Conservation (phyloP, 23 red algal genomes). For the Gracilaria vermiculophylla region DNA sequence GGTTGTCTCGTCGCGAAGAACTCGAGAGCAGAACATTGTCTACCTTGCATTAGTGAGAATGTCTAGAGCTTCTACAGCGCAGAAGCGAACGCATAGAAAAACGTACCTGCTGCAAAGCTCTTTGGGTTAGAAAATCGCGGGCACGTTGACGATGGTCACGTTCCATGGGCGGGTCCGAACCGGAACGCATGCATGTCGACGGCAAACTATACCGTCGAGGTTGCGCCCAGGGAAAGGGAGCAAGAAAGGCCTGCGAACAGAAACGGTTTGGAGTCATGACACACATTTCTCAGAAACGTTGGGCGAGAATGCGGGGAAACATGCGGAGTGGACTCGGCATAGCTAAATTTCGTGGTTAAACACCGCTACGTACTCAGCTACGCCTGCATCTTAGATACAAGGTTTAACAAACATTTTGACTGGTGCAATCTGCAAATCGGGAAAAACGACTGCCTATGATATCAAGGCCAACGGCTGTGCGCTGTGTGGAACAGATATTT, state of each 20-base stretch:
- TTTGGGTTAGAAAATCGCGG: conserved; percentile 56
- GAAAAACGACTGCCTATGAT: background rate
- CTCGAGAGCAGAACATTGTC: conserved; percentile 43
- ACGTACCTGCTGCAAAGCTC: conserved; percentile 63
- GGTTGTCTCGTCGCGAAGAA: conserved; percentile 63
- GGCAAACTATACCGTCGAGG: background rate
- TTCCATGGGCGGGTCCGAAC: background rate
- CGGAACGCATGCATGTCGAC: conserved; percentile 3
- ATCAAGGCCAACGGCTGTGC: background rate
- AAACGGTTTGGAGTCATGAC: background rate
- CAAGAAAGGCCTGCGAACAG: background rate
- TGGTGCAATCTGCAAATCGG: too few species aligned
- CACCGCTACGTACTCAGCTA: too few species aligned
- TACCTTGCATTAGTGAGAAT: background rate
- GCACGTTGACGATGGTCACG: conserved; percentile 32
- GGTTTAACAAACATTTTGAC: too few species aligned
- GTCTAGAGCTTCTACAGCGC: background rate
- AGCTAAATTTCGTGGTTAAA: too few species aligned
- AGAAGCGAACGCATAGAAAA: background rate
- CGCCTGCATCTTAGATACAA: too few species aligned
- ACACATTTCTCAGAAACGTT: too few species aligned
- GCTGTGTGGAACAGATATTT: background rate
- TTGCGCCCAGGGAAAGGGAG: background rate
- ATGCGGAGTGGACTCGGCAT: too few species aligned
- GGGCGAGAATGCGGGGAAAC: too few species aligned